Conservation (phyloP, 345 rosid genomes). For the Bretschneidera sinensis region DNA sequence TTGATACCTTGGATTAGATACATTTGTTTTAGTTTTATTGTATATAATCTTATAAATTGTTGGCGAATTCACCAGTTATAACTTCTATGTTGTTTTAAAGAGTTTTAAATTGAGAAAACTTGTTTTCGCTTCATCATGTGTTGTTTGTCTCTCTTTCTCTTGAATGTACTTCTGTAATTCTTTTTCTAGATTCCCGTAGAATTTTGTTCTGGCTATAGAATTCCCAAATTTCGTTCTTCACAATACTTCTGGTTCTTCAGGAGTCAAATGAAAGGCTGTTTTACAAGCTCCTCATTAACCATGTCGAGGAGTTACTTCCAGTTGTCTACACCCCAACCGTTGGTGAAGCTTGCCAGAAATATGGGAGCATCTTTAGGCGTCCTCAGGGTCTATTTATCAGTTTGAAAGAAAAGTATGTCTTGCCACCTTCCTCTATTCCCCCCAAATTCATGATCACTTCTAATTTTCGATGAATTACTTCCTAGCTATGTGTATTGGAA, state of each 20-base stretch:
- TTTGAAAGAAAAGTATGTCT: constrained; percentile 77
- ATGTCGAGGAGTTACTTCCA: constrained; percentile 95
- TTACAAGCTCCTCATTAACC: constrained; percentile 83
- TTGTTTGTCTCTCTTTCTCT: too few relatives aligned
- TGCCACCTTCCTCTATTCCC: constrained; percentile 2
- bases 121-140: too few relatives aligned
- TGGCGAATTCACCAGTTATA: not conserved
- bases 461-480: not conserved
- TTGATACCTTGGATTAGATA: too few relatives aligned
- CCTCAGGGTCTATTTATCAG: constrained; percentile 98
- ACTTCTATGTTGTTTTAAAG: too few relatives aligned
- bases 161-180: too few relatives aligned
- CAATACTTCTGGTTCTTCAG: constrained; percentile 31
- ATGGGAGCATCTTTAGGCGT: constrained; percentile 92
- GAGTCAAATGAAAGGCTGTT: constrained; percentile 81
- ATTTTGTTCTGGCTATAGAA: too few relatives aligned
- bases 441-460: not conserved
- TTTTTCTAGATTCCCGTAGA: too few relatives aligned
- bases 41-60: not conserved
- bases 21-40: too few relatives aligned
- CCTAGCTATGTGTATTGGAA: constrained; percentile 7
- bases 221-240: too few relatives aligned
- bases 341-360: constrained; percentile 98
- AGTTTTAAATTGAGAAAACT: too few relatives aligned
- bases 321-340: constrained; percentile 96